Evolutionary conservation across 352 stramenopile species (phyloP).

Genomic region (Saprolegnia parasitica): DNA sequence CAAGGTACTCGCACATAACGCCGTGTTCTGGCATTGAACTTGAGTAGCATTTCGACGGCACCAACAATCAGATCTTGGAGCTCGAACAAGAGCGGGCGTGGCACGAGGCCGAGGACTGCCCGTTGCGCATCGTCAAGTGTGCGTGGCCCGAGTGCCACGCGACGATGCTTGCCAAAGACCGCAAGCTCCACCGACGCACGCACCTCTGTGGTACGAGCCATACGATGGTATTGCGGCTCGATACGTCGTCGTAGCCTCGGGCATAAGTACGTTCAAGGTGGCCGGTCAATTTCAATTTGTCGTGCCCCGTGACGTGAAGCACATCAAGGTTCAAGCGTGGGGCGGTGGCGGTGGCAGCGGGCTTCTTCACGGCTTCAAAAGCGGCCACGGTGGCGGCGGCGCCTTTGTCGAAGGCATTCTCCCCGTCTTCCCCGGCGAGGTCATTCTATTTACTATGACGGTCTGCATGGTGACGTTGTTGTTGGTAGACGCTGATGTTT

Average conservation of each 20-base stretch:
- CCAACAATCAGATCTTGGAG: slow-evolving; percentile 49
- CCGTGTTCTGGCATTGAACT: too few relatives aligned
- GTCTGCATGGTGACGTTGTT: too few relatives aligned
- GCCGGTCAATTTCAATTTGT: slow-evolving; percentile 58
- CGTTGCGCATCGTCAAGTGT: slow-evolving; percentile 58
- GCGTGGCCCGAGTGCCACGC: slow-evolving; percentile 64
- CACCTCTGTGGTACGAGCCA: slow-evolving; percentile 47
- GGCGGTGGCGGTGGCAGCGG: slow-evolving; percentile 64
- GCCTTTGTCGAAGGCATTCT: slow-evolving; percentile 62
- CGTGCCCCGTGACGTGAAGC: slow-evolving; percentile 54
- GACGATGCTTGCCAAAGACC: slow-evolving; percentile 47
- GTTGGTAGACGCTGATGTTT: slow-evolving; percentile 13
- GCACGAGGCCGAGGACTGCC: slow-evolving; percentile 69
- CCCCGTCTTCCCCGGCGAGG: slow-evolving; percentile 58
- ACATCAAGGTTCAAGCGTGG: slow-evolving; percentile 70
- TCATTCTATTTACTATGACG: slow-evolving; percentile 36
- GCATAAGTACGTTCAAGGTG: slow-evolving; percentile 56
- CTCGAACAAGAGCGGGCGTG: slow-evolving; percentile 60
- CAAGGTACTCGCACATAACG: slow-evolving; percentile 43
- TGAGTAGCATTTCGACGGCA: slow-evolving; percentile 33
- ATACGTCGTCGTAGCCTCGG: slow-evolving; percentile 33
- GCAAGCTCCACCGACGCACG: slow-evolving; percentile 51
- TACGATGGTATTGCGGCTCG: too few relatives aligned
- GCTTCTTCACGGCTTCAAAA: slow-evolving; percentile 42
- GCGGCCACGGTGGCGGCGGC: slow-evolving; percentile 55